These are phyloP conservation scores for Orbilia javanica DNA, from an alignment of 2,329 filamentous ascomycete genomes.

Conservation along the genomic window DNA sequence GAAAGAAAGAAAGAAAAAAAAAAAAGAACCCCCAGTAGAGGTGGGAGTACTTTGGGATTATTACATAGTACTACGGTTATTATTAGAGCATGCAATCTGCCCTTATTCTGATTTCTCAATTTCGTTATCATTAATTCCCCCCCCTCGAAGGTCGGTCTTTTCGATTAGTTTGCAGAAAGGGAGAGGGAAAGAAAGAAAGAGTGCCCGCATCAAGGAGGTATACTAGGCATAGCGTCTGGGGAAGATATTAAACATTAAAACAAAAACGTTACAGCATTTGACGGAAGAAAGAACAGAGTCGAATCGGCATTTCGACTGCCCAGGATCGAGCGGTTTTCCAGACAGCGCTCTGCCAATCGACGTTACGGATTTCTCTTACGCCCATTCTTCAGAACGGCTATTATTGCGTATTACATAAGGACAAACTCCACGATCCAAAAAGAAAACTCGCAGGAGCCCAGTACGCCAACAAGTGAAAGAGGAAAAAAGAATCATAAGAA, in stretches of 20 bases:
- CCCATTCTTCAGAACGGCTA: slow-evolving; percentile 44
- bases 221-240: slow-evolving; percentile 20
- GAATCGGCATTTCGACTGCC: slow-evolving; percentile 27
- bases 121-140: slow-evolving; percentile 43
- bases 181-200: background rate
- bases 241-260: slow-evolving; percentile 21
- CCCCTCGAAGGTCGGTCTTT: slow-evolving; percentile 25
- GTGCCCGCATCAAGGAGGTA: slow-evolving; percentile 11
- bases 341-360: slow-evolving; percentile 18
- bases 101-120: slow-evolving; percentile 40
- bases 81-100: slow-evolving; percentile 58
- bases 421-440: slow-evolving; percentile 25
- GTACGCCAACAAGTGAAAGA: too few relatives aligned
- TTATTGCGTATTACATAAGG: slow-evolving; percentile 32
- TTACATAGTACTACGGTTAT: slow-evolving; percentile 32
- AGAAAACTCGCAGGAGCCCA: background rate
- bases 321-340: slow-evolving; percentile 32
- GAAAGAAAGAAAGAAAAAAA: slow-evolving; percentile 11
- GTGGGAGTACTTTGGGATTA: slow-evolving; percentile 6
- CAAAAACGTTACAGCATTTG: slow-evolving; percentile 25
- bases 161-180: slow-evolving; percentile 26
- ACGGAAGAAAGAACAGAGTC: slow-evolving; percentile 9
- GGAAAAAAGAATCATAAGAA: background rate
- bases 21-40: slow-evolving; percentile 1
- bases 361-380: slow-evolving; percentile 20